These are phyloP conservation scores for Barnettozyma vustinii DNA, from an alignment of 805 yeast species.

Conservation along the genomic window DNA sequence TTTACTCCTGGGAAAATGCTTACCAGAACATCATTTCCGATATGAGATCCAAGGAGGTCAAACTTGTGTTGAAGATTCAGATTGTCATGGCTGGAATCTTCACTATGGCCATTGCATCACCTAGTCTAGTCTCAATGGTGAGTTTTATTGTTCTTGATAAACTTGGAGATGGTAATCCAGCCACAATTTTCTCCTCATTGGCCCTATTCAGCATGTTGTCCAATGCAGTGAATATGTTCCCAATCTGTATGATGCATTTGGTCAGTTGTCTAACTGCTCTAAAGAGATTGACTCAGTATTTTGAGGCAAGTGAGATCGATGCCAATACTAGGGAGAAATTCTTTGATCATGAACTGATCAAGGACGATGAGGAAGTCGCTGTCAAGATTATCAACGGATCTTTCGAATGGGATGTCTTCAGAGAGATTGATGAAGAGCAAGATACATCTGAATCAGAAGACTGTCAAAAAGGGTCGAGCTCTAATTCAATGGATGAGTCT, in stretches of 20 bases:
- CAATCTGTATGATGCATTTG: slow-evolving; percentile 52
- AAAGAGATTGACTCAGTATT: slow-evolving; percentile 51
- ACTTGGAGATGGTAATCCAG: slow-evolving; percentile 41
- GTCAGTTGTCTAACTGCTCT: slow-evolving; percentile 55
- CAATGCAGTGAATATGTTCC: slow-evolving; percentile 48
- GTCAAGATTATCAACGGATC: slow-evolving; percentile 44
- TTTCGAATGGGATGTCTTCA: slow-evolving; percentile 58
- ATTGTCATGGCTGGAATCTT: slow-evolving; percentile 49
- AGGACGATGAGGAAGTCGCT: slow-evolving; percentile 28
- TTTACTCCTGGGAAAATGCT: slow-evolving; percentile 81
- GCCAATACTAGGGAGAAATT: slow-evolving; percentile 29
- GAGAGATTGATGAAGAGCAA: slow-evolving; percentile 3
- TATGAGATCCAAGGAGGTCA: slow-evolving; percentile 53
- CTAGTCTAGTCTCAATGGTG: slow-evolving; percentile 49
- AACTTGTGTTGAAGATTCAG: slow-evolving; percentile 48
- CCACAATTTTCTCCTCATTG: slow-evolving; percentile 60
- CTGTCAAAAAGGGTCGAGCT: no score
- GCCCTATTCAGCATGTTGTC: slow-evolving; percentile 57
- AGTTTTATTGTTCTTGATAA: slow-evolving; percentile 37
- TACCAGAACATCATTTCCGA: slow-evolving; percentile 46
- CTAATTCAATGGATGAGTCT: no score
- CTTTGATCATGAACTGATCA: slow-evolving; percentile 17
- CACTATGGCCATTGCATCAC: slow-evolving; percentile 42
- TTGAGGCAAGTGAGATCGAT: slow-evolving; percentile 41
- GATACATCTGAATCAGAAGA: no score